phyloP scores from a whole-genome alignment of 441 rosid genomes.

The Eutrema salsugineum region DNA sequence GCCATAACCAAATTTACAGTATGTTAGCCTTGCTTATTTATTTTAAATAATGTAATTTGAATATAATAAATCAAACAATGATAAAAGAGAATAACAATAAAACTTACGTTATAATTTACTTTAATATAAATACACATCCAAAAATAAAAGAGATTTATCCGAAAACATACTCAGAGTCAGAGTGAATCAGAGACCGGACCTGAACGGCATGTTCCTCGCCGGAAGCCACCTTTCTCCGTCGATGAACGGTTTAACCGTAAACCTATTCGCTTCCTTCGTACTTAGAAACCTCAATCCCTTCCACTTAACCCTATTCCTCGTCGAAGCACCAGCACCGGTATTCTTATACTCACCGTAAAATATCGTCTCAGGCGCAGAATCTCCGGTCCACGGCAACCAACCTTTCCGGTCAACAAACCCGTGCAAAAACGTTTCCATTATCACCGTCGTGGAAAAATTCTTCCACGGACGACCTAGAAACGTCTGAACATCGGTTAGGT shows the following conservation, averaged over 20 bases:
- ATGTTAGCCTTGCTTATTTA: not conserved
- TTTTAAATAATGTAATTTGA: not conserved
- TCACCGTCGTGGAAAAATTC: conserved; percentile 42
- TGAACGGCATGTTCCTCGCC: conserved; percentile 23
- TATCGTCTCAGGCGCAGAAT: conserved; percentile 38
- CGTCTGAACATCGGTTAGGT: conserved; percentile 39
- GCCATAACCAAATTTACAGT: not conserved
- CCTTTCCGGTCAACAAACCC: conserved; percentile 49
- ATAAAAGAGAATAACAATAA: not conserved
- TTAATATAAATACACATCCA: not conserved
- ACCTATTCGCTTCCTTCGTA: conserved; percentile 27
- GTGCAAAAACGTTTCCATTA: conserved; percentile 44
- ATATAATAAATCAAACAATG: not conserved
- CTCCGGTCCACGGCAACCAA: conserved; percentile 54
- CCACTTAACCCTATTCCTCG: conserved; percentile 49
- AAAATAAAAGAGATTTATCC: not conserved
- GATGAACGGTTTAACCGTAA: conserved; percentile 34
- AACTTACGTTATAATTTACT: not conserved
- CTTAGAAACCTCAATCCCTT: conserved; percentile 41
- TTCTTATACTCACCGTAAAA: conserved; percentile 57
- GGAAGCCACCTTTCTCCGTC: conserved; percentile 31
- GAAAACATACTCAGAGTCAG: too few relatives aligned
- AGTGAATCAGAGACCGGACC: conserved; percentile 32
- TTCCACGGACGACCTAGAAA: conserved; percentile 82
- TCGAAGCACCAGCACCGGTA: conserved; percentile 44